Evolutionary conservation across 768 basidiomycete genomes (phyloP).

Genomic region (Leccinum broughii): DNA sequence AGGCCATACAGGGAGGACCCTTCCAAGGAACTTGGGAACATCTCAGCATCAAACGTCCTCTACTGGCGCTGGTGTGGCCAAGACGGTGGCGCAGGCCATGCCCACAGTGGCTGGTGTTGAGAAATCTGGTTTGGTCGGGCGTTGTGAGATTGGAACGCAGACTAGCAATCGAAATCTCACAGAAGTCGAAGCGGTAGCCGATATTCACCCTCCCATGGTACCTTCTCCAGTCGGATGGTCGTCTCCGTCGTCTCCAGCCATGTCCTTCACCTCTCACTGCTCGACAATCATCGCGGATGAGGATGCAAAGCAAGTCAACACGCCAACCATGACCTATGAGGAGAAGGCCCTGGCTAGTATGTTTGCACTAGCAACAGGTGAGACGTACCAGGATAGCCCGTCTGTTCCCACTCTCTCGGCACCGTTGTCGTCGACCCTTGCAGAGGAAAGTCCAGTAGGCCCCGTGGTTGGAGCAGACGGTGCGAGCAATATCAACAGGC

Average conservation of each 20-base stretch:
- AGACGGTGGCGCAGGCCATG: not conserved
- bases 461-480: too few species aligned
- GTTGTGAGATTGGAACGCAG: not conserved
- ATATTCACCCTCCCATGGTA: not conserved
- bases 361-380: too few species aligned
- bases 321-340: not conserved
- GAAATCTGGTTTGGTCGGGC: not conserved
- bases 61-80: not conserved
- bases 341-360: not conserved
- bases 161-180: not conserved
- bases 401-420: too few species aligned
- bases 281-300: not conserved
- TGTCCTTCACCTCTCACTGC: conserved; percentile 8
- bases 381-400: too few species aligned
- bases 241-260: not conserved
- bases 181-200: too few species aligned
- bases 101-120: not conserved
- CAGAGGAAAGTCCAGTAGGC: too few species aligned
- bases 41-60: too few species aligned
- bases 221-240: not conserved
- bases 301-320: not conserved
- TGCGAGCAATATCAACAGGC: too few species aligned
- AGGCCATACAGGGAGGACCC: too few species aligned
- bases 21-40: too few species aligned
- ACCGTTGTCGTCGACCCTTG: too few species aligned